A percentile compares a stretch with the other conserved stretches of the same genome.
These are phyloP conservation scores for Calonectria multiphialidica DNA, from an alignment of 2,329 filamentous ascomycete species.

Conservation along the genomic window DNA sequence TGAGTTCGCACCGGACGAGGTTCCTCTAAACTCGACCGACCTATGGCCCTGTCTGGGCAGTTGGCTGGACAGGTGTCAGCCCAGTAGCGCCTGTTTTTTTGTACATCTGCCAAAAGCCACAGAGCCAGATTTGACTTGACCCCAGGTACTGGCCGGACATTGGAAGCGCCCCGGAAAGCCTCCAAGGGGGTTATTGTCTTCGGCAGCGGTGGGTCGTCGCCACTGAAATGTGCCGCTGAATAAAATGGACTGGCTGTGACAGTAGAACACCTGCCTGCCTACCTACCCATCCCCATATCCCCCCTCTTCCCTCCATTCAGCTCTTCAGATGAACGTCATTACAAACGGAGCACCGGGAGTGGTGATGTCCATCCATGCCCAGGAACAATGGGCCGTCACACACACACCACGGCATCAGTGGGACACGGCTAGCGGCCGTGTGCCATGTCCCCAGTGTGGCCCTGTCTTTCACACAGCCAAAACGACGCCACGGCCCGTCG, in stretches of 20 bases:
- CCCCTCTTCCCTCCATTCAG: not conserved
- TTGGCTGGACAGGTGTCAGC: slow-evolving; percentile 14
- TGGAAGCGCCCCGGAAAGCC: slow-evolving; percentile 1
- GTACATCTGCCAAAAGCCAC: not conserved
- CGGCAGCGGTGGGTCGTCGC: not conserved
- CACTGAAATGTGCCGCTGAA: not conserved
- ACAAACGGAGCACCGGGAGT: not conserved
- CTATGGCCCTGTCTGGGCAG: not conserved
- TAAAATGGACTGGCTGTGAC: not conserved
- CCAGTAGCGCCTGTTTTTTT: not conserved
- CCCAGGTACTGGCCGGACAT: slow-evolving; percentile 5
- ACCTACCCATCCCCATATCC: not conserved
- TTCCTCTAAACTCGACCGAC: slow-evolving; percentile 3
- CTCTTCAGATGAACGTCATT: not conserved
- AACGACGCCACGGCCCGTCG: not conserved
- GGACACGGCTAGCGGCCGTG: not conserved
- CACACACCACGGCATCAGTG: not conserved
- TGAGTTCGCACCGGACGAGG: not conserved
- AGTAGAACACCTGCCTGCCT: not conserved
- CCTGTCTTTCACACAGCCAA: not conserved
- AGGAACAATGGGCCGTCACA: not conserved
- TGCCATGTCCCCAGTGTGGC: not conserved
- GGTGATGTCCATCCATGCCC: not conserved
- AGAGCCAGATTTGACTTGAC: not conserved
- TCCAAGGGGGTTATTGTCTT: not conserved